Evolutionary conservation across 2,329 filamentous ascomycete genomes (phyloP).

Genomic region (Pseudofabraea citricarpa): DNA sequence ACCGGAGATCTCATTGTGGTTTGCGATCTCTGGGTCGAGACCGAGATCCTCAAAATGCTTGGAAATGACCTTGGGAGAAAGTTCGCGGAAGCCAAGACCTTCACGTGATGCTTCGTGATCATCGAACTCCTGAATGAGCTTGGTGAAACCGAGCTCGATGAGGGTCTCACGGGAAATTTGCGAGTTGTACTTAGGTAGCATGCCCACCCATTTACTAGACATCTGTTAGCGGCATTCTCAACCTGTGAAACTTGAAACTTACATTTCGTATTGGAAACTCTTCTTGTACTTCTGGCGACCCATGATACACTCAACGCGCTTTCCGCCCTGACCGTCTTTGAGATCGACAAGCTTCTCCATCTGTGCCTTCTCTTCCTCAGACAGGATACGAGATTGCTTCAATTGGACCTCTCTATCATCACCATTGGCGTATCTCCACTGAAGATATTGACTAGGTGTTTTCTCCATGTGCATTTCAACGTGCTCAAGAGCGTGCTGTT

Average conservation of each 20-base stretch:
- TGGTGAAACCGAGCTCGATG: conserved; percentile 78
- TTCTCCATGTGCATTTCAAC: conserved; percentile 99
- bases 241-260: conserved; percentile 39
- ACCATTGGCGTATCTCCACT: conserved; percentile 97
- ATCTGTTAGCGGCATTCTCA: conserved; percentile 21
- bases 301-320: conserved; percentile 82
- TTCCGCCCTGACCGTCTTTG: conserved; percentile 71
- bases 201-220: conserved; percentile 76
- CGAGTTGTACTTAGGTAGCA: conserved; percentile 89
- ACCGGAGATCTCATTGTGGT: conserved; percentile 97
- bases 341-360: conserved; percentile 89
- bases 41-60: conserved; percentile 98
- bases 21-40: conserved; percentile 94
- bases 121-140: conserved; percentile 96
- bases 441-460: conserved; percentile 97
- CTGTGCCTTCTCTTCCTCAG: conserved; percentile 77
- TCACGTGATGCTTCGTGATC: conserved; percentile 98
- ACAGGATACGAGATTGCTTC: conserved; percentile 93
- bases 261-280: conserved; percentile 93
- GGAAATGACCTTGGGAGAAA: conserved; percentile 89
- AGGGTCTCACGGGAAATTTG: conserved; percentile 93
- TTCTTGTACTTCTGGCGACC: conserved; percentile 99
- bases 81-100: conserved; percentile 89
- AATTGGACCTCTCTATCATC: conserved; percentile 95
- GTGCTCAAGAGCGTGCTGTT: conserved; percentile 98